Evolutionary conservation across 164 flowering plant species (phyloP).

Genomic region (Cinnamomum micranthum): DNA sequence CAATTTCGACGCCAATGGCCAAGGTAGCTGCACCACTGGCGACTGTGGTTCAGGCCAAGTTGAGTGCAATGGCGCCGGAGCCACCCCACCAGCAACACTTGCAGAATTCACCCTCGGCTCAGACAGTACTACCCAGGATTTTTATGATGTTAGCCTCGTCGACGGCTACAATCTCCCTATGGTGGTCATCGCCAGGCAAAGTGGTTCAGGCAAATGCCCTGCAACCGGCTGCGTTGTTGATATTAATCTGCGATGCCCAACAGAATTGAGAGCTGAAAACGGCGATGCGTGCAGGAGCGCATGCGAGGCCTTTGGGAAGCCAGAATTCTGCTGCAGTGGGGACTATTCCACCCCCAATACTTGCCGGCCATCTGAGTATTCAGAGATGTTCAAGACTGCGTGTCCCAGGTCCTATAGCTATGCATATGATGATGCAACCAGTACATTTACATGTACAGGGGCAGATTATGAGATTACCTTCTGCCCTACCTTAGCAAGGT

Average conservation of each 20-base stretch:
- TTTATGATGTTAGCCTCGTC: constrained; percentile 83
- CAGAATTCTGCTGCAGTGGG: constrained; percentile 76
- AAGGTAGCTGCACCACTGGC: constrained; percentile 47
- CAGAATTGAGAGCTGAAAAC: constrained; percentile 47
- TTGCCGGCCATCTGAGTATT: constrained; percentile 57
- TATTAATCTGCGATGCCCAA: constrained; percentile 62
- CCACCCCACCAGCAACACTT: constrained; percentile 55
- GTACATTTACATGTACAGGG: constrained; percentile 59
- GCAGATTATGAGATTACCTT: constrained; percentile 54
- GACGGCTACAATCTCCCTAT: constrained; percentile 85
- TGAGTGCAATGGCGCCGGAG: constrained; percentile 55
- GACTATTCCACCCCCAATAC: constrained; percentile 40
- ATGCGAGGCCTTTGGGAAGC: constrained; percentile 70
- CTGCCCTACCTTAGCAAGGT: neutral
- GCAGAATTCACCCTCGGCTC: constrained; percentile 65
- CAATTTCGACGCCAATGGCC: constrained; percentile 35
- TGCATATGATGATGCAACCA: constrained; percentile 58
- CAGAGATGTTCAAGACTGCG: constrained; percentile 51
- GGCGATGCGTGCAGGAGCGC: constrained; percentile 86
- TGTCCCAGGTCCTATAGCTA: constrained; percentile 69
- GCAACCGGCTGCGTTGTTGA: constrained; percentile 64
- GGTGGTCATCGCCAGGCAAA: constrained; percentile 36
- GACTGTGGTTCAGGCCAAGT: constrained; percentile 49
- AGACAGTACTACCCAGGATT: constrained; percentile 34
- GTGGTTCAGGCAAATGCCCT: constrained; percentile 53